Conservation (phyloP, 1,139 yeast species). For the Diutina mesorugosa region DNA sequence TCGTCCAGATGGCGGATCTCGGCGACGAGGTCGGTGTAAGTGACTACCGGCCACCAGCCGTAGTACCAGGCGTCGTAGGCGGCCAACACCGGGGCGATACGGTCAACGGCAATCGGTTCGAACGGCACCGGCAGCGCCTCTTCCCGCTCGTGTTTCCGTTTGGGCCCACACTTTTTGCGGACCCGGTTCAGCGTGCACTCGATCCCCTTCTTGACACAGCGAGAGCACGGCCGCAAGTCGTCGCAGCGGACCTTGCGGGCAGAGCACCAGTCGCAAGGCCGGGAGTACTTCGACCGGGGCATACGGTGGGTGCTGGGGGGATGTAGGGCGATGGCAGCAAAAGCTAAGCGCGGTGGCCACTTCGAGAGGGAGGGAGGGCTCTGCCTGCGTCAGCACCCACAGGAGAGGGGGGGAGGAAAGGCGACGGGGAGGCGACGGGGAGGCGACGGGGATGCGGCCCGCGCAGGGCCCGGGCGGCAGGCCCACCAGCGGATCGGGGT, state of each 20-base stretch:
- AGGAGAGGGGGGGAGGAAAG: too few relatives aligned
- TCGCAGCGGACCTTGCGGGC: constrained; percentile 10
- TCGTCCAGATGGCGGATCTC: not conserved
- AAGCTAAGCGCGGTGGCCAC: not conserved
- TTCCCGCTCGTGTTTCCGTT: constrained; percentile 2
- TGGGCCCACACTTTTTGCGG: constrained; percentile 9
- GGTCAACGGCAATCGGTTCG: not conserved
- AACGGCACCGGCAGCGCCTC: not conserved
- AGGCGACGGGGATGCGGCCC: too few relatives aligned
- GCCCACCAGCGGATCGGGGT: too few relatives aligned
- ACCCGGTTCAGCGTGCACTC: constrained; percentile 10
- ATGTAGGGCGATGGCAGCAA: not conserved
- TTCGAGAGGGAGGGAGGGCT: too few relatives aligned
- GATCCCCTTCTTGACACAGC: constrained; percentile 4
- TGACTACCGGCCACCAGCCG: constrained; percentile 1
- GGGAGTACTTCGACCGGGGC: constrained; percentile 7
- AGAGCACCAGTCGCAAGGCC: constrained; percentile 12
- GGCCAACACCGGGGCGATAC: not conserved
- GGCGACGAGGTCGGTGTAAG: not conserved
- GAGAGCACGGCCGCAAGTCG: constrained; percentile 5
- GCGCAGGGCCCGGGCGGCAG: too few relatives aligned
- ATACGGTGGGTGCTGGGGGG: not conserved
- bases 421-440: too few relatives aligned
- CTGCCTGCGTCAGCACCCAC: too few relatives aligned
- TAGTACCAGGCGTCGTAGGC: not conserved